Percentiles rank a stretch among this genome's conserved stretches.
Evolutionary conservation across 1,284 basidiomycete species (phyloP).

Genomic region (Cryptococcus sp.): DNA sequence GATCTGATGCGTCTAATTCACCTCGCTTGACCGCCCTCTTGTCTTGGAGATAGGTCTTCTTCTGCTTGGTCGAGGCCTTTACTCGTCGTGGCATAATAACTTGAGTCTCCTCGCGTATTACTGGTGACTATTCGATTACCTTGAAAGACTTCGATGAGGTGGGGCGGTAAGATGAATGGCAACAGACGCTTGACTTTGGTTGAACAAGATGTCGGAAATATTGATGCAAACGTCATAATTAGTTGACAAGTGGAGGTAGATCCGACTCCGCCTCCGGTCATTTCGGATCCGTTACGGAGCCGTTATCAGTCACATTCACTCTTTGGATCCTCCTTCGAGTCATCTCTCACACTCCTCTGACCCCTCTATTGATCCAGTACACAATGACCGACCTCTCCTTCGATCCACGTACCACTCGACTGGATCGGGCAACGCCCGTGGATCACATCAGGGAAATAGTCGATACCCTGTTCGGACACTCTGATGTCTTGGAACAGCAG

Average conservation of each 20-base stretch:
- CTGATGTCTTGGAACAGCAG: conserved; percentile 14
- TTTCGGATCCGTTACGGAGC: no score
- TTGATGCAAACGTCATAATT: no score
- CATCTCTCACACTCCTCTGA: not conserved
- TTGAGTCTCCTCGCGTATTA: no score
- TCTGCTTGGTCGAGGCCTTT: conserved; percentile 59
- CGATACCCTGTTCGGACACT: conserved; percentile 32
- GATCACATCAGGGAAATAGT: conserved; percentile 4
- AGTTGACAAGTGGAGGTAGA: no score
- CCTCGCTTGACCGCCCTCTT: conserved; percentile 80
- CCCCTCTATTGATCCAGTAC: not conserved
- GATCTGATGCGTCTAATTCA: conserved; percentile 49
- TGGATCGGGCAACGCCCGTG: not conserved
- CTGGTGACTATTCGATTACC: no score
- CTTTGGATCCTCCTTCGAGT: no score
- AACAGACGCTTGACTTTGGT: no score
- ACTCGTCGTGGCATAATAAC: conserved; percentile 24
- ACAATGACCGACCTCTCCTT: not conserved
- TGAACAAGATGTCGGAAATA: no score
- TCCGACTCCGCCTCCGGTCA: no score
- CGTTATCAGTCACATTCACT: no score
- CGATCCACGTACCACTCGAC: not conserved
- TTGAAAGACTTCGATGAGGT: no score
- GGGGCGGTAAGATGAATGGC: no score
- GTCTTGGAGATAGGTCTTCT: conserved; percentile 62